Percentiles rank a stretch among this genome's conserved stretches.
phyloP scores from a whole-genome alignment of 345 rosid genomes.

The thale cress (Arabidopsis thaliana) region TAIR10.1 NC_003076.8:24169501-24170000 shows the following conservation, averaged over 20 bases:
- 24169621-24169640: constrained; percentile 72
- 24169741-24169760: constrained; percentile 66
- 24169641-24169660: constrained; percentile 57
- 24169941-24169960: constrained; percentile 70
- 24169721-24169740: constrained; percentile 64
- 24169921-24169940: constrained; percentile 61
- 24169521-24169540: constrained; percentile 61
- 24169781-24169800: constrained; percentile 65
- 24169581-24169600: constrained; percentile 67
- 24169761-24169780: constrained; percentile 60
- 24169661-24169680: constrained; percentile 56
- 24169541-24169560: constrained; percentile 59
- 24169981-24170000: constrained; percentile 73
- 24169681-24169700: constrained; percentile 55
- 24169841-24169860: constrained; percentile 75
- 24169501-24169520: constrained; percentile 64
- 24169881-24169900: constrained; percentile 62
- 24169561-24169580: constrained; percentile 77
- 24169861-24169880: constrained; percentile 76
- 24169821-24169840: constrained; percentile 79
- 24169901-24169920: constrained; percentile 63
- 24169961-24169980: constrained; percentile 75
- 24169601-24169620: constrained; percentile 62
- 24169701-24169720: constrained; percentile 60
- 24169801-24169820: constrained; percentile 77